Conservation (phyloP, 108 stramenopile genomes). For the Cyclotella atomus region DNA sequence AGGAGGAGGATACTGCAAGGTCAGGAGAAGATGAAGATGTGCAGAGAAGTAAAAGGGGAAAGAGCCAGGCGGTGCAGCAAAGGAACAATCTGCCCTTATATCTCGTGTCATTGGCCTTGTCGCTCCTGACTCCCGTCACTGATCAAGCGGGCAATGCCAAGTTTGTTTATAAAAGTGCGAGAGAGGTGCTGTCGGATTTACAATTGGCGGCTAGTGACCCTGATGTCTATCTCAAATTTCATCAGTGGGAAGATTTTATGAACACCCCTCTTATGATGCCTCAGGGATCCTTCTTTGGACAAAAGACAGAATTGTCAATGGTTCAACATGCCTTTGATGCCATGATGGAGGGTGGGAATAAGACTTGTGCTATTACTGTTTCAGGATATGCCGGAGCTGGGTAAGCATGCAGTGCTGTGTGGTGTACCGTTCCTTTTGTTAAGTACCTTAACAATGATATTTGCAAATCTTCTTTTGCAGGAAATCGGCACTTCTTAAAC, state of each 20-base stretch:
- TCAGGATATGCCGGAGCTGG: conserved; percentile 34
- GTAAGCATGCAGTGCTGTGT: background rate
- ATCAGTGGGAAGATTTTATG: conserved; percentile 3
- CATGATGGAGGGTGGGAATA: background rate
- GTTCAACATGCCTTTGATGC: conserved; percentile 13
- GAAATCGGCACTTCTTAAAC: conserved; percentile 27
- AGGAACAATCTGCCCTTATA: conserved; percentile 14
- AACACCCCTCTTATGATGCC: background rate
- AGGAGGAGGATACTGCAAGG: background rate
- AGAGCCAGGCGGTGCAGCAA: background rate
- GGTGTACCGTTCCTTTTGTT: background rate
- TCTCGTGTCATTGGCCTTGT: conserved; percentile 9
- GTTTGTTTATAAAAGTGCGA: background rate
- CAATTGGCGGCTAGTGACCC: background rate
- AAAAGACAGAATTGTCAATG: conserved; percentile 16
- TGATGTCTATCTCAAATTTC: background rate
- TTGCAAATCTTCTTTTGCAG: background rate
- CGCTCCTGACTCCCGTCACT: conserved; percentile 4
- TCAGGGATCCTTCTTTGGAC: conserved; percentile 10
- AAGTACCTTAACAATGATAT: background rate
- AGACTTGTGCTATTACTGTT: conserved; percentile 3
- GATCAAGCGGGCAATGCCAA: background rate
- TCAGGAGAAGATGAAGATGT: background rate
- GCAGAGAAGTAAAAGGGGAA: conserved; percentile 10
- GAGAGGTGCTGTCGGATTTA: conserved; percentile 16